A percentile compares a stretch with the other conserved stretches of the same genome.
phyloP scores from a whole-genome alignment of 176 grass and related monocot genomes.

The Oryza glumipatula region DNA sequence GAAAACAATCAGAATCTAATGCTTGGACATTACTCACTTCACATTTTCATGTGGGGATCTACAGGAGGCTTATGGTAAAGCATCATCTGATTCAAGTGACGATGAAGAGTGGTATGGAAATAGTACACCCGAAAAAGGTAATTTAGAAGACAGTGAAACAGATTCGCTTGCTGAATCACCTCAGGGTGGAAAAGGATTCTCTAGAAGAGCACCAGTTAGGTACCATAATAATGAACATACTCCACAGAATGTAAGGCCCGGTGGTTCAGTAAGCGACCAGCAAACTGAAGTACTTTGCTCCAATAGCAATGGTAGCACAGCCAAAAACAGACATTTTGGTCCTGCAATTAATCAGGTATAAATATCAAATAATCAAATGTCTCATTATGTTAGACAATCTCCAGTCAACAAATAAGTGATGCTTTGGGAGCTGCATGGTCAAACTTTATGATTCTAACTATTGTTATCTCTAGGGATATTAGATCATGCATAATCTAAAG shows the following conservation, averaged over 20 bases:
- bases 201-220: slow-evolving; percentile 35
- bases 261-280: slow-evolving; percentile 38
- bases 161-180: slow-evolving; percentile 36
- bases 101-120: slow-evolving; percentile 85
- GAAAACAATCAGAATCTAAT: slow-evolving; percentile 1
- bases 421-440: not conserved
- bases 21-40: slow-evolving; percentile 32
- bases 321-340: slow-evolving; percentile 41
- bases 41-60: slow-evolving; percentile 42
- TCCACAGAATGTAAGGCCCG: slow-evolving; percentile 7
- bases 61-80: slow-evolving; percentile 79
- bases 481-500: not conserved
- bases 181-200: slow-evolving; percentile 31
- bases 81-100: slow-evolving; percentile 67
- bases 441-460: not conserved
- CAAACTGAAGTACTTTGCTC: slow-evolving; percentile 38
- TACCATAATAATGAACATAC: slow-evolving; percentile 37
- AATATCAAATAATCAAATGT: slow-evolving; percentile 16
- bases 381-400: not conserved
- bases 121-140: slow-evolving; percentile 45
- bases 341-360: slow-evolving; percentile 53
- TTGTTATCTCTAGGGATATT: not conserved
- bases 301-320: slow-evolving; percentile 43
- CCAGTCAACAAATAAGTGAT: not conserved
- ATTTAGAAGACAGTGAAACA: slow-evolving; percentile 51